Evolutionary conservation across 306 rosid species (phyloP), one percentile per base, ranked within the genome.

Genomic region (Castanea mollissima): DNA sequence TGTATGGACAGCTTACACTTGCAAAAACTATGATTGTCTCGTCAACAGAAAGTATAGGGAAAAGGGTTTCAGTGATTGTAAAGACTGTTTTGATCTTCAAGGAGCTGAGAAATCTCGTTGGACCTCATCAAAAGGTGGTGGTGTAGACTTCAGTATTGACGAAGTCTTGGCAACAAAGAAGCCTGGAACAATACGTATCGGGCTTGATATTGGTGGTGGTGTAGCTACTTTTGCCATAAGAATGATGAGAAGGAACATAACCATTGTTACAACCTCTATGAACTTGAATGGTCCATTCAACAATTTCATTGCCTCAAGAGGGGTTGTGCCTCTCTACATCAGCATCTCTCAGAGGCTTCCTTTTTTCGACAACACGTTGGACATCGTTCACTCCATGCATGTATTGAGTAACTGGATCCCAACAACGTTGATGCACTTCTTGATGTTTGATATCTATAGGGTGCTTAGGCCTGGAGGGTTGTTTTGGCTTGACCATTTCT

Each of bases 371-470:
- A 87, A 88, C 76, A 83, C 85, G 3, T n/a, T 87, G 76, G 91
- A 87, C n/a, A 85, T 85, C 8, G 85, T 87, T 34, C 91, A 87
- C 9, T 87, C 87, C 1, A 85, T 87, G 91, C 89, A 87, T 44
- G 91, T 87, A 3, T 20, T 85, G 76, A 82, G 89, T 21, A 83
- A 82, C 11, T 85, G 89, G 88, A 78, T 82, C 46, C 88, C 85
- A 0, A 76, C 71, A 38, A 82, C 76, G 0, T 0, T 71, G 82
- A 70, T 79, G 44, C 79, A 85, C 20, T 83, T 88, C 54, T 14
- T 85, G 71, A 3, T 88, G 31, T 81, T 79, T 73, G 88, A 82
- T 62, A 65, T 84, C 13, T 86, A 83, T 58, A 74, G 88, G 49
- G 85, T 88, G 19, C 69, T 86, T 23, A 81, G 91, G 82, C 89